Percentiles rank a stretch among this genome's conserved stretches.
Evolutionary conservation across 1,284 basidiomycete genomes (phyloP).

Genomic region (Ustilago trichophora): DNA sequence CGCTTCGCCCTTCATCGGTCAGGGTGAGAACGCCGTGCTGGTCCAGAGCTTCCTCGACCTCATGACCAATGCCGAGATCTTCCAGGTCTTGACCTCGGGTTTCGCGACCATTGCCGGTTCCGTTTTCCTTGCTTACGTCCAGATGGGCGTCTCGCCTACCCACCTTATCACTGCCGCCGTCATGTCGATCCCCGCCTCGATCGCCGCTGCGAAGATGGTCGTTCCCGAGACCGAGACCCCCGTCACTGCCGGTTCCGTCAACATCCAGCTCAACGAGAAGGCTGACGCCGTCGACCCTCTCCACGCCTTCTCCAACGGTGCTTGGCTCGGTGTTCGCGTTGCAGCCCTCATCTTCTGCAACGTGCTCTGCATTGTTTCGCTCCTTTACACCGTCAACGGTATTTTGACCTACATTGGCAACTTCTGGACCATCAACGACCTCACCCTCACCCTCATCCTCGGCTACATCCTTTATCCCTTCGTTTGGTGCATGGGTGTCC

Average conservation of each 20-base stretch:
- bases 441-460: slow-evolving; percentile 84
- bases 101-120: slow-evolving; percentile 85
- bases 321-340: slow-evolving; percentile 82
- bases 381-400: slow-evolving; percentile 83
- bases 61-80: slow-evolving; percentile 88
- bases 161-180: slow-evolving; percentile 88
- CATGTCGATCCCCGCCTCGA: slow-evolving; percentile 93
- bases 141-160: slow-evolving; percentile 78
- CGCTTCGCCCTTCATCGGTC: slow-evolving; percentile 86
- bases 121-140: slow-evolving; percentile 84
- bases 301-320: slow-evolving; percentile 88
- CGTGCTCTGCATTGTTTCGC: slow-evolving; percentile 76
- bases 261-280: slow-evolving; percentile 76
- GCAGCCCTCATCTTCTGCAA: slow-evolving; percentile 86
- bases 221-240: slow-evolving; percentile 84
- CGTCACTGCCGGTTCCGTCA: slow-evolving; percentile 80
- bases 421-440: slow-evolving; percentile 80
- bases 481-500: slow-evolving; percentile 72
- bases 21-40: slow-evolving; percentile 62
- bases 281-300: slow-evolving; percentile 74
- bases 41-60: slow-evolving; percentile 79
- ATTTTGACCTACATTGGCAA: slow-evolving; percentile 87
- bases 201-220: slow-evolving; percentile 87
- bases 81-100: slow-evolving; percentile 88
- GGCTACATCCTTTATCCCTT: slow-evolving; percentile 86